Evolutionary conservation across 306 rosid genomes (phyloP), one percentile per base, ranked within the genome.

Genomic region (Ceratonia siliqua): DNA sequence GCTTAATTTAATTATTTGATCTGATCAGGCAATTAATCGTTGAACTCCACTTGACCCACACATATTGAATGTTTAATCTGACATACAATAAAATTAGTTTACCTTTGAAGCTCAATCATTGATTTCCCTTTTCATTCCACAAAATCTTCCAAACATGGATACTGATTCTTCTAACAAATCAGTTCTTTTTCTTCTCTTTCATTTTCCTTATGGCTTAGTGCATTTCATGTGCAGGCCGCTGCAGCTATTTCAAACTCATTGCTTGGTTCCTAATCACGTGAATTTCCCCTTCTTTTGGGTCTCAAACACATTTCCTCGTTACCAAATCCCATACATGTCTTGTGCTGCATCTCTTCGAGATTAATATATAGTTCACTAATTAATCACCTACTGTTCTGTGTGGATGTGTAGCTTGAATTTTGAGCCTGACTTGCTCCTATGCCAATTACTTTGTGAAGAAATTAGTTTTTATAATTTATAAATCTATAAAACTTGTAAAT

Each of bases 61-160:
- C 33, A 28, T 30, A 82, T 67, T 72, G n/a, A 58, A 66, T 58
- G 58, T 65, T 61, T 28, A 41, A 50, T 61, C 53, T 64, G 42
- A 61, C 69, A 81, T 20, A 56, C 42, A 72, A 33, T 21, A 41
- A 66, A 10, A 25, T 49, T 62, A 71, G 20, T 64, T 41, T 24
- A 41, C 30, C 1, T 68, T 68, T 46, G 13, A 66, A 73, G 15
- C 42, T 73, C 85, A 81, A 84, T 81, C 78, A 73, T 84, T 74
- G 72, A 72, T 67, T 20, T 15, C 22, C 28, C 43, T 63, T 32
- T 68, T 73, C 65, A n/a, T 55, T 63, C 32, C 55, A 64, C 67
- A 25, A 65, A 61, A 71, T 83, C 59, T 72, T 73, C 78, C 81
- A 68, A 77, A 84, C 87, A 80, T 68, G 78, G 78, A 80, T 84